These are phyloP conservation scores for Eragrostis curvula DNA, from an alignment of 176 grass and related monocot species.

Conservation along the genomic window DNA sequence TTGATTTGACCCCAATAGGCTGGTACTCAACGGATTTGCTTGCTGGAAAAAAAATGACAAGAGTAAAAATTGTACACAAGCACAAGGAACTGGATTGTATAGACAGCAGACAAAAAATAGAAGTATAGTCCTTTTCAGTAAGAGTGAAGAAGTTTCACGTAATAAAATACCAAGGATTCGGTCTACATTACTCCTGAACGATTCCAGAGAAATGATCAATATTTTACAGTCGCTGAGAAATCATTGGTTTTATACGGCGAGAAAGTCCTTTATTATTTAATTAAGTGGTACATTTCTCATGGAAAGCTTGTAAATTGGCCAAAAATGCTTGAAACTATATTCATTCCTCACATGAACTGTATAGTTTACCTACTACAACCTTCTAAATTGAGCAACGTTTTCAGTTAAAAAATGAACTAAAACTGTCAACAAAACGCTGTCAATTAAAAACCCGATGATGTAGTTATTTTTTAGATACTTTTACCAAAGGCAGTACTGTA, in stretches of 20 bases:
- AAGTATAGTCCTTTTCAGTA: background rate
- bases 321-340: background rate
- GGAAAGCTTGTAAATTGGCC: background rate
- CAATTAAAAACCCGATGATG: no score
- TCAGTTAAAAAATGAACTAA: no score
- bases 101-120: background rate
- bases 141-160: constrained; percentile 12
- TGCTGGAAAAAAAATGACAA: constrained; percentile 66
- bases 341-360: background rate
- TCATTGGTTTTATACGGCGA: background rate
- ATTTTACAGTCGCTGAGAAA: constrained; percentile 1
- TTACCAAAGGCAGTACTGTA: background rate
- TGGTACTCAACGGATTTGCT: constrained; percentile 72
- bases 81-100: constrained; percentile 1
- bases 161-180: background rate
- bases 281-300: no score
- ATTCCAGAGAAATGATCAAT: background rate
- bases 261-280: background rate
- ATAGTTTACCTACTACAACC: no score
- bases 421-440: no score
- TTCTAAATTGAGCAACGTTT: no score
- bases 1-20: constrained; percentile 69
- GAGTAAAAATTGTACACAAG: constrained; percentile 33
- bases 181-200: background rate
- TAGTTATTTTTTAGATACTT: background rate